Percentiles rank a stretch among this genome's conserved stretches.
Evolutionary conservation across 176 grass and related monocot genomes (phyloP).

Genomic region (Saccharum officinarum): DNA sequence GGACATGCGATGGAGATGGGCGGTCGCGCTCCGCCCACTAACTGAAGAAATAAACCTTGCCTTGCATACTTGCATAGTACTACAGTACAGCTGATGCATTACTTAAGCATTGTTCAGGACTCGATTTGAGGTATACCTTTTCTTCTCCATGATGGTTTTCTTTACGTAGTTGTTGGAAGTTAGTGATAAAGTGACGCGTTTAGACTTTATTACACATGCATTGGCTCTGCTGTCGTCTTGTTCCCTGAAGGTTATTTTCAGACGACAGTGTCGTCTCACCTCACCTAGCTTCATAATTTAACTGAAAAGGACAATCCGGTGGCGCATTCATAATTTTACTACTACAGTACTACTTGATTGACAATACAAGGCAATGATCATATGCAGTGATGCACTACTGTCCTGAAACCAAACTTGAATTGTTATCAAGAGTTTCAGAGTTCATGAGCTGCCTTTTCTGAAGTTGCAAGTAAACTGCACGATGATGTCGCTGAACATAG

Average conservation of each 20-base stretch:
- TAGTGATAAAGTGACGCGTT: neutral
- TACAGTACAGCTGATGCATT: neutral
- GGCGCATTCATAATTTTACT: neutral
- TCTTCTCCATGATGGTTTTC: neutral
- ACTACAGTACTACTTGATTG: neutral
- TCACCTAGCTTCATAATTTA: neutral
- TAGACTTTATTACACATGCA: neutral
- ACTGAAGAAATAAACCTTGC: neutral
- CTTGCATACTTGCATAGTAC: too few species aligned
- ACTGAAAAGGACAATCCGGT: neutral
- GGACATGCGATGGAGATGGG: conserved; percentile 18
- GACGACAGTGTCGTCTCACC: conserved; percentile 18
- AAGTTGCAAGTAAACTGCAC: neutral
- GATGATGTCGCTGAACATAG: neutral
- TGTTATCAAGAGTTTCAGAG: neutral
- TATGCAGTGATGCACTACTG: neutral
- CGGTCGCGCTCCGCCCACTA: neutral
- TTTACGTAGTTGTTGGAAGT: neutral
- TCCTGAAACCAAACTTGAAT: neutral
- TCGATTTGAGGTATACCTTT: neutral
- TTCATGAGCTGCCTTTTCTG: neutral
- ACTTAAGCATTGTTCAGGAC: neutral
- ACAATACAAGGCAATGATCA: neutral
- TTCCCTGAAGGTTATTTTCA: neutral
- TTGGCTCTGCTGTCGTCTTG: neutral